Percentiles rank a stretch among this genome's conserved stretches.
Evolutionary conservation across 306 rosid species (phyloP).

Genomic region (Malus sieversii): DNA sequence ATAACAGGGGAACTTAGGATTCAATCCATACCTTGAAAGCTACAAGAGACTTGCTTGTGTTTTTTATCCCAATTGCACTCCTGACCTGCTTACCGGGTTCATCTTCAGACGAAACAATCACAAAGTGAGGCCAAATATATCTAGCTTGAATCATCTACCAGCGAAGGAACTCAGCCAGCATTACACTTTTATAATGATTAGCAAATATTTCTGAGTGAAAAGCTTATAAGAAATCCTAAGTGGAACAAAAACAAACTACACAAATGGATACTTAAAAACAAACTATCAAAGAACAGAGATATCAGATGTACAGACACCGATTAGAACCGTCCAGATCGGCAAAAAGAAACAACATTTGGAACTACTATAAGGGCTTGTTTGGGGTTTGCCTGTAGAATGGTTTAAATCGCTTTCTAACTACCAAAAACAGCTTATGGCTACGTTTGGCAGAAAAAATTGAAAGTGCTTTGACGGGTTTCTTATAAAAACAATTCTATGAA

Average conservation of each 20-base stretch:
- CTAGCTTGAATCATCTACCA: not conserved
- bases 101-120: conserved; percentile 41
- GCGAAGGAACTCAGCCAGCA: not conserved
- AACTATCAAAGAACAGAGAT: not conserved
- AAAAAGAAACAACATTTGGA: not conserved
- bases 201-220: not conserved
- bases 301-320: not conserved
- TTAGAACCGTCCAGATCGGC: not conserved
- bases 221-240: not conserved
- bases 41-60: conserved; percentile 65
- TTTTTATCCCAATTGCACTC: conserved; percentile 75
- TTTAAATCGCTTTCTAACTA: too few relatives aligned
- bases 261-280: not conserved
- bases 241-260: not conserved
- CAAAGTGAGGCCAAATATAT: conserved; percentile 9
- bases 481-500: not conserved
- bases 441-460: not conserved
- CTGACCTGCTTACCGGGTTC: conserved; percentile 91
- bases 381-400: too few relatives aligned
- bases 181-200: not conserved
- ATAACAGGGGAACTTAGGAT: not conserved
- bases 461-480: not conserved
- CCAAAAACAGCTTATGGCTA: too few relatives aligned
- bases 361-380: too few relatives aligned
- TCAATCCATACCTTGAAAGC: conserved; percentile 72